phyloP scores from a whole-genome alignment of 495 filamentous ascomycete species.

The Penicillium robsamsonii region DNA sequence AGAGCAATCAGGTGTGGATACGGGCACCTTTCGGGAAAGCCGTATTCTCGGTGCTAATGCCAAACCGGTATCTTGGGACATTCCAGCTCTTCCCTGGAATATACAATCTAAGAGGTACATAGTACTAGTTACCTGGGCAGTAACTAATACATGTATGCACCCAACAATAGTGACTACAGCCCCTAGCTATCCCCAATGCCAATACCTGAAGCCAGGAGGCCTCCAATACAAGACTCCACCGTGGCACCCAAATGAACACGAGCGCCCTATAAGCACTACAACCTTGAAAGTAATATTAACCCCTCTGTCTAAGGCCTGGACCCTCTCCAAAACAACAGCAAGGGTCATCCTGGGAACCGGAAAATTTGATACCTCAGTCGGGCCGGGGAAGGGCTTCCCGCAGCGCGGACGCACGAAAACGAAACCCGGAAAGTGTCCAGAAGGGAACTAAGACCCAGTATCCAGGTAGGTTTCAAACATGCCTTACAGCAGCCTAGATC shows the following conservation, averaged over 20 bases:
- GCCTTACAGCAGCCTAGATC: slow-evolving; percentile 27
- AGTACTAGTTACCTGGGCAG: background rate
- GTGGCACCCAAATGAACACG: background rate
- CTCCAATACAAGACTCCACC: slow-evolving; percentile 3
- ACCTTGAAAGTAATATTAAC: background rate
- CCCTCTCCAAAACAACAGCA: background rate
- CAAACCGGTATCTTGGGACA: background rate
- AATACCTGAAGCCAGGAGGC: slow-evolving; percentile 8
- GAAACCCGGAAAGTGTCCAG: slow-evolving; percentile 14
- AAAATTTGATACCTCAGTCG: slow-evolving; percentile 5
- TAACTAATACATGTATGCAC: background rate
- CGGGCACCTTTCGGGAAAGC: background rate
- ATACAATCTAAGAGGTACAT: background rate
- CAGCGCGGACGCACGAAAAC: slow-evolving; percentile 16
- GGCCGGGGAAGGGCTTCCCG: slow-evolving; percentile 14
- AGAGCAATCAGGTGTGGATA: background rate
- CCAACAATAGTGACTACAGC: background rate
- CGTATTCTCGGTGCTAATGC: background rate
- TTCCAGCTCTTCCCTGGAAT: background rate
- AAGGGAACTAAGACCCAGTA: slow-evolving; percentile 17
- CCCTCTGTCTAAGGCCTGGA: background rate
- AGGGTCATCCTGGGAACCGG: slow-evolving; percentile 5
- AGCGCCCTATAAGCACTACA: background rate
- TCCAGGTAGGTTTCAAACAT: slow-evolving; percentile 29
- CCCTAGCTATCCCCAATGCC: slow-evolving; percentile 8